A percentile compares a stretch with the other conserved stretches of the same genome.
These are phyloP conservation scores for Lasiodiplodia gonubiensis DNA, from an alignment of 2,329 filamentous ascomycete species.

Conservation along the genomic window DNA sequence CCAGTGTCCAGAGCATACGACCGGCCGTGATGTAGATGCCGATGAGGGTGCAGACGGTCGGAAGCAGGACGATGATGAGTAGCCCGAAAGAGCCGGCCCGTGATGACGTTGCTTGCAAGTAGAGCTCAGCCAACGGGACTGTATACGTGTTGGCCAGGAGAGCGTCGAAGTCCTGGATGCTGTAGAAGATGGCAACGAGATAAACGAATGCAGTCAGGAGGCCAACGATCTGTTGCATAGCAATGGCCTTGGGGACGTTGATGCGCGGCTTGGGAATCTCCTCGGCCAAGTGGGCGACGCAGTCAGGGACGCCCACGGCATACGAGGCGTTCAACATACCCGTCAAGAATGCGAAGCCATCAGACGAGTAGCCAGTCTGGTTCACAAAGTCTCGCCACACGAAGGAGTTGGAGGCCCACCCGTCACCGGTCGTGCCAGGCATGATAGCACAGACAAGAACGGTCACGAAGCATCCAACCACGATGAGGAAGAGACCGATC, in stretches of 20 bases:
- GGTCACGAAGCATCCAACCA: slow-evolving; percentile 61
- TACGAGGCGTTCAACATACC: slow-evolving; percentile 74
- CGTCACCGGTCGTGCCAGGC: slow-evolving; percentile 52
- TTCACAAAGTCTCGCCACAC: slow-evolving; percentile 57
- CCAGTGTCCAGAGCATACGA: slow-evolving; percentile 68
- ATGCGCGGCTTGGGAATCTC: slow-evolving; percentile 40
- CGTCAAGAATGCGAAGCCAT: slow-evolving; percentile 68
- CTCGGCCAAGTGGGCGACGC: slow-evolving; percentile 67
- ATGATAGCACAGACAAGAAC: slow-evolving; percentile 63
- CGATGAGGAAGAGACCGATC: slow-evolving; percentile 60
- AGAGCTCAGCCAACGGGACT: slow-evolving; percentile 71
- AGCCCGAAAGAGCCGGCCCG: slow-evolving; percentile 50
- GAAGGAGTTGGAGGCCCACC: slow-evolving; percentile 48
- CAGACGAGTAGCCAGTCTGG: slow-evolving; percentile 52
- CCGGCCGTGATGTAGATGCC: slow-evolving; percentile 66
- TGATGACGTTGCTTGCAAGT: slow-evolving; percentile 56
- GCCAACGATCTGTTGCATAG: slow-evolving; percentile 46
- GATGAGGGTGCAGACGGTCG: slow-evolving; percentile 58
- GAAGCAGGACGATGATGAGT: slow-evolving; percentile 60
- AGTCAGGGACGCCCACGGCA: slow-evolving; percentile 70
- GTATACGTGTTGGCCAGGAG: slow-evolving; percentile 56
- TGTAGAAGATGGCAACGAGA: slow-evolving; percentile 57
- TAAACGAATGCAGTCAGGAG: slow-evolving; percentile 46
- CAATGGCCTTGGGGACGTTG: slow-evolving; percentile 51
- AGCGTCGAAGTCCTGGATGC: slow-evolving; percentile 62